phyloP scores from a whole-genome alignment of 305 asterid species.

The Salvia sclarea region DNA sequence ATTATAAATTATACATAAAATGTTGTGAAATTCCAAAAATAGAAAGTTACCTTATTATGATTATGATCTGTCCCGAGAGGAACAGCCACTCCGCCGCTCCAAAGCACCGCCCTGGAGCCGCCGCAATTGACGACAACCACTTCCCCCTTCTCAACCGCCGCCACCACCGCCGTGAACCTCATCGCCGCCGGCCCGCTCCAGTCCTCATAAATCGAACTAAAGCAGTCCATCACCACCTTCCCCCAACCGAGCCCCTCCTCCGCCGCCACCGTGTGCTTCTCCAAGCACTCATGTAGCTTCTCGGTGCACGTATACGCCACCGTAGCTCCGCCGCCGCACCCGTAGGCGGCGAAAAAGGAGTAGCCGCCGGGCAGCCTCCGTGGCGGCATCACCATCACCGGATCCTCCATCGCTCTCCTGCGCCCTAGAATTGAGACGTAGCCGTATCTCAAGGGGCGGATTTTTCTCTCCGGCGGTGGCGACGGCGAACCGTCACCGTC shows the following conservation, averaged over 20 bases:
- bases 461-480: neutral
- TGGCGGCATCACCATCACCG: conserved; percentile 37
- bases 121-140: conserved; percentile 68
- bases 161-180: conserved; percentile 60
- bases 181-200: neutral
- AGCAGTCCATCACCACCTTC: conserved; percentile 43
- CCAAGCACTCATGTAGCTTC: conserved; percentile 43
- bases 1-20: too few relatives aligned
- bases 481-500: too few relatives aligned
- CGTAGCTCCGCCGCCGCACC: conserved; percentile 53
- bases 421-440: conserved; percentile 57
- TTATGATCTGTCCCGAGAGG: conserved; percentile 46
- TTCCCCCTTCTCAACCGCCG: conserved; percentile 47
- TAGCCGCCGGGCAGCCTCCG: conserved; percentile 40
- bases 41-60: conserved; percentile 20
- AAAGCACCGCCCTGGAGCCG: conserved; percentile 63
- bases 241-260: conserved; percentile 42
- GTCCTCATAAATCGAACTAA: conserved; percentile 43
- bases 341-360: conserved; percentile 50
- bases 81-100: conserved; percentile 41
- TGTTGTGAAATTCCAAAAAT: neutral
- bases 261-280: conserved; percentile 24
- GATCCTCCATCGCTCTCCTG: conserved; percentile 65
- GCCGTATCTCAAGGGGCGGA: conserved; percentile 33
- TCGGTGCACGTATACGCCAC: conserved; percentile 52